Conservation (phyloP, 2,329 filamentous ascomycete genomes). For the Fusarium musae region DNA sequence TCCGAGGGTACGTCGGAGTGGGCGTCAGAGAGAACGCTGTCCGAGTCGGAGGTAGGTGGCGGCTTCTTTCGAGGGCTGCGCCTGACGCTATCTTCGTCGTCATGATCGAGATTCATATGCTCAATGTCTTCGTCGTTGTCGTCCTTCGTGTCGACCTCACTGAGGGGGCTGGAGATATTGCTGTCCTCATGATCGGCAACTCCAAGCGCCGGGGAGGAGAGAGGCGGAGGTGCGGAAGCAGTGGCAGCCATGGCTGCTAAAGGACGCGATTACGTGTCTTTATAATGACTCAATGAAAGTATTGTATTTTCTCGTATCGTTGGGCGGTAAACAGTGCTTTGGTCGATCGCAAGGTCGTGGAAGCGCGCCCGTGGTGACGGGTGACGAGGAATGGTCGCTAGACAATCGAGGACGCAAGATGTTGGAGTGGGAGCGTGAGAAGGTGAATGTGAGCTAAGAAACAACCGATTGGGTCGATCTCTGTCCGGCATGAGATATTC, state of each 20-base stretch:
- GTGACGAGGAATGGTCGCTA: slow-evolving; percentile 29
- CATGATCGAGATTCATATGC: slow-evolving; percentile 61
- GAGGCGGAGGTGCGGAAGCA: slow-evolving; percentile 61
- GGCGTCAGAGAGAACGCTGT: slow-evolving; percentile 67
- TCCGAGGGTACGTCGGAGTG: slow-evolving; percentile 54
- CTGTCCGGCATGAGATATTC: slow-evolving; percentile 24
- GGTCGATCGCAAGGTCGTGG: slow-evolving; percentile 31
- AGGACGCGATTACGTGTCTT: slow-evolving; percentile 30
- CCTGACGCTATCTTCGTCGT: slow-evolving; percentile 47
- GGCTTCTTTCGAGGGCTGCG: slow-evolving; percentile 42
- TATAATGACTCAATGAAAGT: slow-evolving; percentile 10
- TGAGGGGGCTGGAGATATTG: slow-evolving; percentile 88
- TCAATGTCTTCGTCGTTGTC: slow-evolving; percentile 76
- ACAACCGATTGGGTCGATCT: slow-evolving; percentile 16
- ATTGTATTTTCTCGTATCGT: not conserved
- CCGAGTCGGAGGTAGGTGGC: slow-evolving; percentile 56
- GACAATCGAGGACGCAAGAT: slow-evolving; percentile 9
- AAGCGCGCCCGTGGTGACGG: slow-evolving; percentile 33
- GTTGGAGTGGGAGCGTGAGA: not conserved
- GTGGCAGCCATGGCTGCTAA: slow-evolving; percentile 62
- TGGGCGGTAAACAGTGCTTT: slow-evolving; percentile 9
- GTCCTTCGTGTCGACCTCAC: slow-evolving; percentile 87
- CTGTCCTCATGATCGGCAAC: slow-evolving; percentile 69
- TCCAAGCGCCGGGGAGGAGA: slow-evolving; percentile 54
- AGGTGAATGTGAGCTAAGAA: not conserved